Conservation (phyloP, 352 stramenopile genomes). For the Pythium oligandrum region DNA sequence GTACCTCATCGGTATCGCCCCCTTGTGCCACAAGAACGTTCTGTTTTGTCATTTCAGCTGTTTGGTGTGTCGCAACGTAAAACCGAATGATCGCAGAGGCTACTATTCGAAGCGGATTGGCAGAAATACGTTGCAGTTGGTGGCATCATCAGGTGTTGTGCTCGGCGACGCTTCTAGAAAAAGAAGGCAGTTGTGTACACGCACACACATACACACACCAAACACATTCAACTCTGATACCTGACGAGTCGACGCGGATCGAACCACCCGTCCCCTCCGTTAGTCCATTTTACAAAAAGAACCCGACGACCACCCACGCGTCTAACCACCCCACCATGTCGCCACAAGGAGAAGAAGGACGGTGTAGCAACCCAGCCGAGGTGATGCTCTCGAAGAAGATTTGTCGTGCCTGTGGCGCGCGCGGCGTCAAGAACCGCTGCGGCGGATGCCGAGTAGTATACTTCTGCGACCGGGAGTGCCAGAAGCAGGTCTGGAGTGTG, state of each 20-base stretch:
- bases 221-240: not conserved
- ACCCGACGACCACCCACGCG: too few species aligned
- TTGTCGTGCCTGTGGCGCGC: conserved; percentile 42
- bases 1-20: conserved; percentile 1
- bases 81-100: conserved; percentile 10
- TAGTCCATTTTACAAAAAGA: not conserved
- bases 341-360: not conserved
- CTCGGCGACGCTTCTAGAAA: conserved; percentile 3
- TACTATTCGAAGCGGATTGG: conserved; percentile 11
- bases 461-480: conserved; percentile 78
- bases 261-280: not conserved
- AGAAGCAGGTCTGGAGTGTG: conserved; percentile 50
- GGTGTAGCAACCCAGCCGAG: not conserved
- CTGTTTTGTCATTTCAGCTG: conserved; percentile 9
- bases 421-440: conserved; percentile 61
- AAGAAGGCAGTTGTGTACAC: not conserved
- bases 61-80: conserved; percentile 9
- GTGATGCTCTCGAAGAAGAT: conserved; percentile 6
- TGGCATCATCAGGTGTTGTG: conserved; percentile 7
- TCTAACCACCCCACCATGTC: not conserved
- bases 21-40: conserved; percentile 20
- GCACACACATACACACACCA: not conserved
- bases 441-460: conserved; percentile 62
- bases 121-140: conserved; percentile 6
- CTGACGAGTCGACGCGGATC: conserved; percentile 1